Evolutionary conservation across 306 rosid genomes (phyloP), one percentile per base, ranked within the genome.

Genomic region (Lathyrus tuberosus): DNA sequence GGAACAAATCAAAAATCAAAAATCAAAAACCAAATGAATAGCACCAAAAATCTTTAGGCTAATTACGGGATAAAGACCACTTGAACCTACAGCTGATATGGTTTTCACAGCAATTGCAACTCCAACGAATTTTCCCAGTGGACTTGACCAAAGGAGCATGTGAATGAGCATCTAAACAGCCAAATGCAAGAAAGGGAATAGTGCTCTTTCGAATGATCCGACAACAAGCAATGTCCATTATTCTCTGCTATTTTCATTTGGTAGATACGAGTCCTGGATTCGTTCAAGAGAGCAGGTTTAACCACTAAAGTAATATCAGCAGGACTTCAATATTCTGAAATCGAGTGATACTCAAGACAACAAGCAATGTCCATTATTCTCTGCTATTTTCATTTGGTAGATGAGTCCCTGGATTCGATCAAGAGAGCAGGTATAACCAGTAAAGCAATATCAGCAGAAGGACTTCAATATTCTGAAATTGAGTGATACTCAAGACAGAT

Each of bases 401-500:
- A 33, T 31, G 40, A 30, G 38, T 8, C 30, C 63, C 22, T 28
- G 10, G 2, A 54, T 3, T 37, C 28, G 14, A 10, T 16, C 42
- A n/a, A 24, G 14, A 3, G 24, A 7, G 0, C 20, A 1, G 4
- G 43, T 16, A 15, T n/a, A 14, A n/a, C 6, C 30, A 3, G 43
- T 9, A 60, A 35, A 44, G 46, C 16, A 60, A 60, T 24, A 60
- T 35, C 44, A 8, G 65, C 43, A 3, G 15, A 18, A 8, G 9
- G 38, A 24, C 20, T 43, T 56, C 5, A 43, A 42, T 43, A 64
- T 44, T 57, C 10, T 42, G 20, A 15, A 61, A 67, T 6, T 43
- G 57, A 69, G 43, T 41, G 47, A 26, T 41, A 13, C 22, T 60
- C 46, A 33, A 52, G 57, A 78, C 60, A 72, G 33, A 24, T 30